phyloP scores from a whole-genome alignment of 2,329 filamentous ascomycete genomes.

The Neonectria sp. region DNA sequence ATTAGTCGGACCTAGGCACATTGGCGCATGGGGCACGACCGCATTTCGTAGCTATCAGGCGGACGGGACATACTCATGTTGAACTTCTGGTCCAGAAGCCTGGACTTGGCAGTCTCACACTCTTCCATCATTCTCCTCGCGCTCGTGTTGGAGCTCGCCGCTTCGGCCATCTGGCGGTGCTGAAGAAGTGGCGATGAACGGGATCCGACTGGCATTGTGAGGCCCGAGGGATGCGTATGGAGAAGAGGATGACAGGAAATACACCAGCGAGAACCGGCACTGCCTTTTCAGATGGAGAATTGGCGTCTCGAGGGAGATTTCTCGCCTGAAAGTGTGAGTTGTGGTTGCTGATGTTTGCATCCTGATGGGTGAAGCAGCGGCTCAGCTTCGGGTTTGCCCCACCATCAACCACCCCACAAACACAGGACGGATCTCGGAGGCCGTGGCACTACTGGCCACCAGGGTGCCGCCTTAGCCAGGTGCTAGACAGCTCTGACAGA shows the following conservation, averaged over 20 bases:
- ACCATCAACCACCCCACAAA: constrained; percentile 46
- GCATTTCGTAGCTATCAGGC: not conserved
- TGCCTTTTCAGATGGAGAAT: not conserved
- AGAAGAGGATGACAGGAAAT: not conserved
- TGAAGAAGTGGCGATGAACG: constrained; percentile 38
- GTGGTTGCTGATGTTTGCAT: constrained; percentile 2
- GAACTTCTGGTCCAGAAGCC: constrained; percentile 62
- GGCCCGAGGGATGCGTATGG: constrained; percentile 3
- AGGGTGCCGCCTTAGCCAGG: not conserved
- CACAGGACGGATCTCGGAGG: constrained; percentile 28
- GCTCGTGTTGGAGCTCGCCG: constrained; percentile 42
- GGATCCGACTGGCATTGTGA: constrained; percentile 40
- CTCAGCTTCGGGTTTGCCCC: constrained; percentile 38
- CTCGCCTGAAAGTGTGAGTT: not conserved
- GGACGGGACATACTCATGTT: constrained; percentile 58
- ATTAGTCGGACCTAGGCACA: constrained; percentile 30
- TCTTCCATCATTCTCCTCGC: constrained; percentile 62
- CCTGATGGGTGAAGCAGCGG: constrained; percentile 15
- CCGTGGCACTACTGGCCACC: constrained; percentile 11
- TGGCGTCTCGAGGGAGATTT: constrained; percentile 4
- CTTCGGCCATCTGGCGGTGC: constrained; percentile 43
- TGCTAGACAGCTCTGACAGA: constrained; percentile 21
- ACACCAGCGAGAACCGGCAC: not conserved
- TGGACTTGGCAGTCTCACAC: constrained; percentile 54
- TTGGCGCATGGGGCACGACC: not conserved